These are phyloP conservation scores for Suillus spraguei DNA, from an alignment of 768 basidiomycete genomes.

Conservation along the genomic window DNA sequence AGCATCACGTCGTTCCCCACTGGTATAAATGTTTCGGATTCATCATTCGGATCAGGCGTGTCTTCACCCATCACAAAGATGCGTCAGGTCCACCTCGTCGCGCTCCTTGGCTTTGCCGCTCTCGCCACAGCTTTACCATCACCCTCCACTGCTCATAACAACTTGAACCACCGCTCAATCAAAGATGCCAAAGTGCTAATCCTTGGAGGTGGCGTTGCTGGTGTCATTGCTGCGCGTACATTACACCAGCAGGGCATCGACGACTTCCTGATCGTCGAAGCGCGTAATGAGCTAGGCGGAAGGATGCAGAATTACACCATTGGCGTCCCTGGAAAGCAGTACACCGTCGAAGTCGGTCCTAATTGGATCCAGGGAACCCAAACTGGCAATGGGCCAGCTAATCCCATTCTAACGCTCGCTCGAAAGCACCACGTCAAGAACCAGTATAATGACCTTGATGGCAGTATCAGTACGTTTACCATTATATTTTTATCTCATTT, in stretches of 20 bases:
- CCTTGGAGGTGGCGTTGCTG: slow-evolving; percentile 67
- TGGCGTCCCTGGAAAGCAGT: slow-evolving; percentile 38
- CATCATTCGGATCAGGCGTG: neutral
- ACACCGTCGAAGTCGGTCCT: slow-evolving; percentile 57
- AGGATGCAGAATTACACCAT: slow-evolving; percentile 54
- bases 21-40: neutral
- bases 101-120: slow-evolving; percentile 3
- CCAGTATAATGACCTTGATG: slow-evolving; percentile 45
- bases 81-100: neutral
- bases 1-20: neutral
- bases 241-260: slow-evolving; percentile 53
- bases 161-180: slow-evolving; percentile 1
- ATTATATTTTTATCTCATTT: neutral
- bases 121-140: neutral
- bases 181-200: slow-evolving; percentile 48
- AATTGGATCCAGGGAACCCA: slow-evolving; percentile 66
- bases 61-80: neutral
- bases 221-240: slow-evolving; percentile 65
- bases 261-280: slow-evolving; percentile 66
- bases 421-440: slow-evolving; percentile 55
- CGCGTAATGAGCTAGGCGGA: slow-evolving; percentile 59
- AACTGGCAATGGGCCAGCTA: slow-evolving; percentile 47
- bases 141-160: neutral
- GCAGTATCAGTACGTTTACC: slow-evolving; percentile 44
- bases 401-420: slow-evolving; percentile 62